Evolutionary conservation across 306 rosid species (phyloP).

Genomic region (Arachis hypogaea): DNA sequence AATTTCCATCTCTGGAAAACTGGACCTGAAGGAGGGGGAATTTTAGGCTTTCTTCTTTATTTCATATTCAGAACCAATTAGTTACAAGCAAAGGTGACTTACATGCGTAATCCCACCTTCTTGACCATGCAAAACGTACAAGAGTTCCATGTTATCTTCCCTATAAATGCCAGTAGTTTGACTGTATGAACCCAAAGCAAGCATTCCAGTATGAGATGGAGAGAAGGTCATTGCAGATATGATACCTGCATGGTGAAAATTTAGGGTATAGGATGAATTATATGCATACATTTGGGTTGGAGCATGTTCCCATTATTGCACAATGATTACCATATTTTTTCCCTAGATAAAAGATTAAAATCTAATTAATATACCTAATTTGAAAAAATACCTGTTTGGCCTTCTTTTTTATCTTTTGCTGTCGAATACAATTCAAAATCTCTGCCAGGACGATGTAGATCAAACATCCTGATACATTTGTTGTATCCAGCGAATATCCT

Average conservation of each 20-base stretch:
- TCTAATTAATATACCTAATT: conserved; percentile 14
- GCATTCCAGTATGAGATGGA: conserved; percentile 82
- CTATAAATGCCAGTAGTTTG: conserved; percentile 83
- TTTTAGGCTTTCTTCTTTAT: conserved; percentile 31
- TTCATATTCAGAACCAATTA: conserved; percentile 29
- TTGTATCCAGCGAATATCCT: conserved; percentile 98
- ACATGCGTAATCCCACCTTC: conserved; percentile 99
- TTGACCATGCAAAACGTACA: conserved; percentile 91
- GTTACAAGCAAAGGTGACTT: conserved; percentile 50
- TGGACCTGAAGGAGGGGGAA: conserved; percentile 70
- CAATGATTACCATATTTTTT: neutral
- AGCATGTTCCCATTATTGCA: conserved; percentile 14
- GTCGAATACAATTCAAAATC: conserved; percentile 76
- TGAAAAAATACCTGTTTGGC: conserved; percentile 69
- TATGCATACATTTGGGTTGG: conserved; percentile 1
- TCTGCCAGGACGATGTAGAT: conserved; percentile 96
- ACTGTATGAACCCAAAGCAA: conserved; percentile 91
- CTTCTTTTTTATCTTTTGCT: conserved; percentile 82
- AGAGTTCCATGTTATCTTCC: conserved; percentile 90
- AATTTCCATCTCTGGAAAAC: conserved; percentile 93
- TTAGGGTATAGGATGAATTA: conserved; percentile 7
- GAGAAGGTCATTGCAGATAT: conserved; percentile 90
- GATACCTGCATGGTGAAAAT: conserved; percentile 60
- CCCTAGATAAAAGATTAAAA: neutral
- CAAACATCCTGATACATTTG: conserved; percentile 87